Conservation (phyloP, 345 rosid genomes). For the Arabidopsis suecica region DNA sequence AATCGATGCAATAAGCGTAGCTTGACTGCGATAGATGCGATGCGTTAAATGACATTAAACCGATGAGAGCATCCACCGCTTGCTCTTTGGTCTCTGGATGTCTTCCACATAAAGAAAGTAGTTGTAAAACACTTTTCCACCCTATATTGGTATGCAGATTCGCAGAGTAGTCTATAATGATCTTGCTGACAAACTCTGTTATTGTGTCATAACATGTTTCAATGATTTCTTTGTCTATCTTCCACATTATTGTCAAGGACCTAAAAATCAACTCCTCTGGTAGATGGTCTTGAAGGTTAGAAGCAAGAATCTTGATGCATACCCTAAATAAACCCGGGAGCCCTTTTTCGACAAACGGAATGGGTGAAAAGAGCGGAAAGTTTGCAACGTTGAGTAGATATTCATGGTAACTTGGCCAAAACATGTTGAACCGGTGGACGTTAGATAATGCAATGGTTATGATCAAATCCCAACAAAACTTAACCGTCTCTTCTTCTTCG, state of each 20-base stretch:
- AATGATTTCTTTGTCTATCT: conserved; percentile 82
- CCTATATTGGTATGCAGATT: conserved; percentile 74
- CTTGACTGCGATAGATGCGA: conserved; percentile 55
- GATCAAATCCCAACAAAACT: conserved; percentile 85
- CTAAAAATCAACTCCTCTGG: conserved; percentile 78
- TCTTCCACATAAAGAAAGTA: conserved; percentile 72
- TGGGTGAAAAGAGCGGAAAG: conserved; percentile 79
- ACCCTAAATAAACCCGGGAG: conserved; percentile 66
- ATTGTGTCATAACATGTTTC: conserved; percentile 69
- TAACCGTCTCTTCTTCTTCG: conserved; percentile 90
- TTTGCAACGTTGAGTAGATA: conserved; percentile 65
- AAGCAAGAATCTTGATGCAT: conserved; percentile 63
- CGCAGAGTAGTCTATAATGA: conserved; percentile 61
- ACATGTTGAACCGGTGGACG: conserved; percentile 56
- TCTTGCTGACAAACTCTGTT: conserved; percentile 62
- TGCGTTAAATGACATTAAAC: conserved; percentile 58
- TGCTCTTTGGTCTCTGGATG: conserved; percentile 74
- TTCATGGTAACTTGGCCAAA: conserved; percentile 81
- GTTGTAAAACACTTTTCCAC: conserved; percentile 81
- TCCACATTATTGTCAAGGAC: conserved; percentile 87
- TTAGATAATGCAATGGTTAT: conserved; percentile 56
- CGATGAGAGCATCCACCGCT: conserved; percentile 72
- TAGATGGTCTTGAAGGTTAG: conserved; percentile 52
- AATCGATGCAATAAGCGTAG: conserved; percentile 75
- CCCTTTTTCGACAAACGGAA: conserved; percentile 83